Evolutionary conservation across 2,329 filamentous ascomycete genomes (phyloP).

Genomic region (Myriosclerotinia scirpicola): DNA sequence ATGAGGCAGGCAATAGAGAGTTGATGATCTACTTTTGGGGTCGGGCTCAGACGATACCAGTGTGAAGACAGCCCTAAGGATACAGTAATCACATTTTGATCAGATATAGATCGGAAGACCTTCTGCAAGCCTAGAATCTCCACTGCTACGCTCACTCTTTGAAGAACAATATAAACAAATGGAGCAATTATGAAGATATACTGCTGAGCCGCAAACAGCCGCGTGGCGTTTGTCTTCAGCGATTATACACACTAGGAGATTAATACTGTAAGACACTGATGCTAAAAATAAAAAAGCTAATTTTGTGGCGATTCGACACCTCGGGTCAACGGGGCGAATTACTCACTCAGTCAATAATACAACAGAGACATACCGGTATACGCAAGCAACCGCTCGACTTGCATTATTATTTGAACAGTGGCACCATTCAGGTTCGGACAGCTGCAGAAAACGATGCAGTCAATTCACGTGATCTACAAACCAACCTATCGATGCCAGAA

Average conservation of each 20-base stretch:
- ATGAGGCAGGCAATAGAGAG: too few species aligned
- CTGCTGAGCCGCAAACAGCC: slow-evolving; percentile 1
- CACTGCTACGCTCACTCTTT: not conserved
- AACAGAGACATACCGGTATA: not conserved
- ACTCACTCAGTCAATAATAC: not conserved
- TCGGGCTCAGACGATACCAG: too few species aligned
- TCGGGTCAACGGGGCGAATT: too few species aligned
- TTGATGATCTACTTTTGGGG: too few species aligned
- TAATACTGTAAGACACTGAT: not conserved
- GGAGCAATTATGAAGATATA: not conserved
- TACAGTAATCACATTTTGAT: too few species aligned
- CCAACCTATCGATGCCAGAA: not conserved
- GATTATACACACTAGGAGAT: not conserved
- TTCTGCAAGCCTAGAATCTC: too few species aligned
- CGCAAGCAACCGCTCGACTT: not conserved
- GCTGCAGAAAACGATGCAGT: not conserved
- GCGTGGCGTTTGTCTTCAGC: not conserved
- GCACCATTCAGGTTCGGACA: not conserved
- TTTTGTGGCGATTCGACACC: not conserved
- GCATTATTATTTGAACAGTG: not conserved
- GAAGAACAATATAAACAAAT: not conserved
- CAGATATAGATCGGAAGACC: too few species aligned
- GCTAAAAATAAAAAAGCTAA: slow-evolving; percentile 12
- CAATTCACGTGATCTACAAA: not conserved
- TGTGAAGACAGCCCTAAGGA: too few species aligned